phyloP scores from a whole-genome alignment of 176 grass and related monocot genomes.

The Musa acuminata region DNA sequence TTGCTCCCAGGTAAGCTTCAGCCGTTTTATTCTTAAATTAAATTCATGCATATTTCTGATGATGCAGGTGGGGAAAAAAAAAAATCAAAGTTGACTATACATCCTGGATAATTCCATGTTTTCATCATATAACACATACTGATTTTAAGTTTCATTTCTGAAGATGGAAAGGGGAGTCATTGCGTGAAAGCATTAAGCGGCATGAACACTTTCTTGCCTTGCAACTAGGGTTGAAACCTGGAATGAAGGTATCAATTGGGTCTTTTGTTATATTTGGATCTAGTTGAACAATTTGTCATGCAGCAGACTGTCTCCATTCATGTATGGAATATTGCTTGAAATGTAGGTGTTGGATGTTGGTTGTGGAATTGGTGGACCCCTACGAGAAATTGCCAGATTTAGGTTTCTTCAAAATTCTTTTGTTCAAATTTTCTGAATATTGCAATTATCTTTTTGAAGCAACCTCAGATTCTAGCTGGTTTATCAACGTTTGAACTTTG shows the following conservation, averaged over 20 bases:
- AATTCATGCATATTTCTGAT: no score
- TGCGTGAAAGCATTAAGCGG: slow-evolving; percentile 89
- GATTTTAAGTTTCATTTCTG: slow-evolving; percentile 11
- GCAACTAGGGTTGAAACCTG: slow-evolving; percentile 69
- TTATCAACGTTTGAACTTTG: not conserved
- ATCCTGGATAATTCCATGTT: slow-evolving; percentile 1
- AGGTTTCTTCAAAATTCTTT: slow-evolving; percentile 36
- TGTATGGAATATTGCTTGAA: not conserved
- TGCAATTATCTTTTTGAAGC: not conserved
- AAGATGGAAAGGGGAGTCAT: slow-evolving; percentile 89
- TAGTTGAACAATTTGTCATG: not conserved
- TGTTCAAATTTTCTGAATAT: not conserved
- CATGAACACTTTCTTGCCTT: slow-evolving; percentile 94
- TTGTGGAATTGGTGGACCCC: slow-evolving; percentile 86
- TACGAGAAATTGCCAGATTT: slow-evolving; percentile 97
- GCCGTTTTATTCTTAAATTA: not conserved
- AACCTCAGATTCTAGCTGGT: not conserved
- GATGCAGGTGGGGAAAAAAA: not conserved
- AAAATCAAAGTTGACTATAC: not conserved
- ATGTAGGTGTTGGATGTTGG: slow-evolving; percentile 91
- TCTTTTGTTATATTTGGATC: not conserved
- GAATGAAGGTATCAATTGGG: slow-evolving; percentile 67
- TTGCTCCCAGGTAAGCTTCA: slow-evolving; percentile 72
- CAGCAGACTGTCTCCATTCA: not conserved
- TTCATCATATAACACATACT: not conserved